Percentiles rank a stretch among this genome's conserved stretches.
phyloP scores from a whole-genome alignment of 805 yeast species.

The Clavispora carvajalis region DNA sequence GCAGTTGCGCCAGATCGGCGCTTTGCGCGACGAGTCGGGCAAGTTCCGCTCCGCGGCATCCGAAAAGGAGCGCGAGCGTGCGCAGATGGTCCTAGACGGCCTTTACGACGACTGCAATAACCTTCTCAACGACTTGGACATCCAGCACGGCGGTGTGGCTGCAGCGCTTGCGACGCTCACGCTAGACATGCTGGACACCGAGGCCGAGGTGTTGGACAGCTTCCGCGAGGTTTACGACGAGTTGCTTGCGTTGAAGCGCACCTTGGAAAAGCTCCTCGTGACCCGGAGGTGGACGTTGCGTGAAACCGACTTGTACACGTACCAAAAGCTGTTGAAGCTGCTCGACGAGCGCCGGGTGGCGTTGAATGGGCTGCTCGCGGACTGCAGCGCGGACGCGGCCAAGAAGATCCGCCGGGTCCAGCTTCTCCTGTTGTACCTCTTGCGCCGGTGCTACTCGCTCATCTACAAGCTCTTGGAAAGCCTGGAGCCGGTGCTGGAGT shows the following conservation, averaged over 20 bases:
- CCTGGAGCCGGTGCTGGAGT: constrained; percentile 93
- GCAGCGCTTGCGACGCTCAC: constrained; percentile 20
- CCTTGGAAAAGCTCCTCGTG: constrained; percentile 75
- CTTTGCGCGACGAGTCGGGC: constrained; percentile 50
- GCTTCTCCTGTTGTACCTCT: constrained; percentile 60
- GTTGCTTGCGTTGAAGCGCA: constrained; percentile 60
- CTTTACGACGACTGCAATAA: constrained; percentile 79
- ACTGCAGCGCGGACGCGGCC: constrained; percentile 13
- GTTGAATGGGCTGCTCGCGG: constrained; percentile 10
- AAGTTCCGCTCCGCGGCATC: constrained; percentile 34
- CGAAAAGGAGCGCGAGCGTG: constrained; percentile 17
- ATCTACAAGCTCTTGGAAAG: constrained; percentile 86
- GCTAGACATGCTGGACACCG: constrained; percentile 36
- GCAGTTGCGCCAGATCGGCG: constrained; percentile 25
- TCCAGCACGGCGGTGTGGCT: constrained; percentile 33
- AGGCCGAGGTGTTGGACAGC: constrained; percentile 5
- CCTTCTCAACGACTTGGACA: constrained; percentile 60
- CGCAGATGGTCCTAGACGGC: constrained; percentile 57
- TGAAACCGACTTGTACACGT: constrained; percentile 86
- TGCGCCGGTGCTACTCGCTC: constrained; percentile 87
- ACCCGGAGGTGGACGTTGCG: constrained; percentile 97
- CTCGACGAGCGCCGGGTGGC: constrained; percentile 69
- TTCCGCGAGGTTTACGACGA: constrained; percentile 55
- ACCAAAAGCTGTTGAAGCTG: constrained; percentile 66
- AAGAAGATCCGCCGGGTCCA: constrained; percentile 28